Conservation (phyloP, 257 asterid species). For the Solanum corneliomulleri region DNA sequence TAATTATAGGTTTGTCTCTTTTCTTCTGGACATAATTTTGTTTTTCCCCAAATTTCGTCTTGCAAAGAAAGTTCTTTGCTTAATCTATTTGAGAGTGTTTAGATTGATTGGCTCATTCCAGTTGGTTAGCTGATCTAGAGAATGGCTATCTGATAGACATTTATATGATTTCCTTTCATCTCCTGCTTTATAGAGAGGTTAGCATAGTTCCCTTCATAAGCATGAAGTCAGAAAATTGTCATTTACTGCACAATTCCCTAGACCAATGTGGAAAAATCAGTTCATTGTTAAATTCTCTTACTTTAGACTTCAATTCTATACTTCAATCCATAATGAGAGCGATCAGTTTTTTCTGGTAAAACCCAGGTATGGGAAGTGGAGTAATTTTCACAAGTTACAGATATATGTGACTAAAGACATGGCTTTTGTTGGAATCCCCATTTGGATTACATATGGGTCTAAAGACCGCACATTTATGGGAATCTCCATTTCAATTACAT, state of each 20-base stretch:
- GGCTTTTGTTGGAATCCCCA: neutral
- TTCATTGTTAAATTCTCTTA: neutral
- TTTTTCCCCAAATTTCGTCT: neutral
- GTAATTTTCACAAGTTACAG: neutral
- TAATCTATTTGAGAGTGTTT: neutral
- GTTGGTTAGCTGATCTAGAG: neutral
- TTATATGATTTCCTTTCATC: neutral
- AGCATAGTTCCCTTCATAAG: neutral
- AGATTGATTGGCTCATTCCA: neutral
- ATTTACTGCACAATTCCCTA: neutral
- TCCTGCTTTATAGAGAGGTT: neutral
- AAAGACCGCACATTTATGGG: neutral
- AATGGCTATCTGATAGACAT: neutral
- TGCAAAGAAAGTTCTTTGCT: neutral
- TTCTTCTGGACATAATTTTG: neutral
- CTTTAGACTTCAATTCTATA: neutral
- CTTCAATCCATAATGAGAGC: neutral
- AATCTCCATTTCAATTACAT: neutral
- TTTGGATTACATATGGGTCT: neutral
- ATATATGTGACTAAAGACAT: neutral
- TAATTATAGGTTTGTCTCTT: conserved; percentile 50
- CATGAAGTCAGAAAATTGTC: neutral
- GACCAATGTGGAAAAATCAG: neutral
- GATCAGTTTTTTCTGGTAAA: neutral
- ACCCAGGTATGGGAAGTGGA: neutral